Base-by-base conservation (phyloP, 2,329 filamentous ascomycete species). In the Xylaria polymorpha region DNA sequence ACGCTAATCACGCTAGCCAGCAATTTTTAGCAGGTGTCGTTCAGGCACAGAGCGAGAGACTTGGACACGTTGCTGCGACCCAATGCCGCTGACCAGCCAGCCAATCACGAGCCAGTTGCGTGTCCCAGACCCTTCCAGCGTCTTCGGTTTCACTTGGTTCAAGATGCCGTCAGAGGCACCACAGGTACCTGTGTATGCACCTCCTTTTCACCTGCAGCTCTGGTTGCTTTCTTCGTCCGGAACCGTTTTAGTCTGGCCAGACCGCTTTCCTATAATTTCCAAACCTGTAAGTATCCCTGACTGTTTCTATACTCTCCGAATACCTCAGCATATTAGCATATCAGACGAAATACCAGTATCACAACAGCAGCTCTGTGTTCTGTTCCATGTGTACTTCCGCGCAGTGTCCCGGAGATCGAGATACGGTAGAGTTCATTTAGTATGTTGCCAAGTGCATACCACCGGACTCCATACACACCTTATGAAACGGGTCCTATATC, bases 161-260 rank as follows among this genome's bases (percentile, higher is more conserved):
- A 61, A 53, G 37, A 66, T 70, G 78, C 68, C 68, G 72, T 70
- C 67, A 55, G 71, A 51, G 60, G 66, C 64, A 68, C 60, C 59
- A 43, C n/a, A 64, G 56, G 70, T 57, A 56, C 9, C 14, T 44
- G 6, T n/a, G 29, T 70, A 79, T 81, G 79, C 80, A 81, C 29
- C 78, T 80, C 80, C 80, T 80, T 79, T 80, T 76, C 68, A 64
- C 73, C 77, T 81, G 80, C 80, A 81, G 78, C 71, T 59, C n/a
- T 59, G 53, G 32, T 55, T 32, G 39, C 62, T 63, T 29, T 50
- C 66, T 56, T 67, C 59, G 63, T 43, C 64, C 35, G 59, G 32
- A 41, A 39, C 20, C 53, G 29, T 61, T 64, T 46, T 50, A 44
- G 35, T 66, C 41, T 57, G 14, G 35, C 35, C 56, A 62, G 65